A percentile compares a stretch with the other conserved stretches of the same genome.
phyloP scores from a whole-genome alignment of 148 eudicot genomes.

The Diospyros kaki region DNA sequence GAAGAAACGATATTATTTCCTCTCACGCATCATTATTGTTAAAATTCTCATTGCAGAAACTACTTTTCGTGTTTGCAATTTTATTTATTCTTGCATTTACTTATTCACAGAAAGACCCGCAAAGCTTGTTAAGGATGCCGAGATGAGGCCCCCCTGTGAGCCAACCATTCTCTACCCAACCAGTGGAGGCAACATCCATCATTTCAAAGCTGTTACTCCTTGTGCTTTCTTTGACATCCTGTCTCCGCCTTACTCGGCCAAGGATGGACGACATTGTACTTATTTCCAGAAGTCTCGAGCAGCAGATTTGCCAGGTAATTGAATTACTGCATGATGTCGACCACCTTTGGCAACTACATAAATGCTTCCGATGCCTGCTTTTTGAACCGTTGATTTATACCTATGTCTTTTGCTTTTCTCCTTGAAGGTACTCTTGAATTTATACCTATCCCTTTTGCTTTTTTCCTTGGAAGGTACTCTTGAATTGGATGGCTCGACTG shows the following conservation, averaged over 20 bases:
- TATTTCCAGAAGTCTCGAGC: constrained; percentile 42
- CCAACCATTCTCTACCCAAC: constrained; percentile 79
- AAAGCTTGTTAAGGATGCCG: constrained; percentile 65
- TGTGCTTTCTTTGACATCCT: constrained; percentile 94
- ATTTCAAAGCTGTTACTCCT: constrained; percentile 84
- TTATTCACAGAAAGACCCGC: constrained; percentile 55
- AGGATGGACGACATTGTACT: constrained; percentile 90
- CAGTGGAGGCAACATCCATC: constrained; percentile 88
- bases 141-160: constrained; percentile 85
- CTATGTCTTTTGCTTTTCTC: neutral
- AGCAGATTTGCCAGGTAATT: constrained; percentile 46
- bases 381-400: neutral
- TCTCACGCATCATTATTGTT: too few species aligned
- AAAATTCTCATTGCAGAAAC: too few species aligned
- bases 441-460: neutral
- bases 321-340: neutral
- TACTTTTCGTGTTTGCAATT: neutral
- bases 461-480: constrained; percentile 24
- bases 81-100: neutral
- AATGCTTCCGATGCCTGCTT: neutral
- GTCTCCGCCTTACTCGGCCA: constrained; percentile 85
- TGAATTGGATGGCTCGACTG: constrained; percentile 37
- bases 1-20: too few species aligned
- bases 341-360: neutral
- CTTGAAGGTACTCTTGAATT: neutral